Conservation (phyloP, 768 basidiomycete genomes). For the Tricholoma hemisulphureum region DNA sequence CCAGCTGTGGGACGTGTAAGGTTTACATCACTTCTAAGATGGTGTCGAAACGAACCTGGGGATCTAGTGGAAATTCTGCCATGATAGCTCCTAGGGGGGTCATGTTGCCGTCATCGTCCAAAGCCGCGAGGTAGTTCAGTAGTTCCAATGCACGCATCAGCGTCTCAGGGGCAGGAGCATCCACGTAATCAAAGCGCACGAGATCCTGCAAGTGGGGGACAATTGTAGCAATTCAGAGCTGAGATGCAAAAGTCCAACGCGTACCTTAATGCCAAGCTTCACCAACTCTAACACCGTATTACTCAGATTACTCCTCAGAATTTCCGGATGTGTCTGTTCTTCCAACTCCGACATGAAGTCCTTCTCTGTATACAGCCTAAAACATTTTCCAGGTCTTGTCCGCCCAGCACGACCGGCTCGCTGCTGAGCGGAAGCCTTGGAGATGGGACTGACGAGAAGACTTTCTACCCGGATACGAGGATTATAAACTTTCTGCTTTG, state of each 20-base stretch:
- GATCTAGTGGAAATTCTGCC: constrained; percentile 99
- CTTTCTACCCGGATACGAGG: constrained; percentile 95
- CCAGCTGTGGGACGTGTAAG: constrained; percentile 46
- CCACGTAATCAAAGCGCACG: constrained; percentile 84
- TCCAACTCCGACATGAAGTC: constrained; percentile 95
- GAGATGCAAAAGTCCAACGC: constrained; percentile 12
- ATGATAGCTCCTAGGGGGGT: constrained; percentile 86
- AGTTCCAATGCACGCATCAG: constrained; percentile 95
- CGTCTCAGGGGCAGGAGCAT: constrained; percentile 93
- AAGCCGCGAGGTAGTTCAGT: constrained; percentile 85
- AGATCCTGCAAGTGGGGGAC: constrained; percentile 67
- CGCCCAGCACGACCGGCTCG: constrained; percentile 95
- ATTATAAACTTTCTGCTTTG: constrained; percentile 98
- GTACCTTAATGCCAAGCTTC: constrained; percentile 92
- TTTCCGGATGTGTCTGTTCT: constrained; percentile 97
- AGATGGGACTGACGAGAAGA: constrained; percentile 90
- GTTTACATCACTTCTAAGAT: not conserved
- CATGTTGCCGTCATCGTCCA: constrained; percentile 92
- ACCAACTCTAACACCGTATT: constrained; percentile 92
- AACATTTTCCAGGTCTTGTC: constrained; percentile 96
- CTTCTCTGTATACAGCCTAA: constrained; percentile 93
- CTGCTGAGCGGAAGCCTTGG: constrained; percentile 95
- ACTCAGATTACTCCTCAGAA: constrained; percentile 87
- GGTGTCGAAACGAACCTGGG: constrained; percentile 59
- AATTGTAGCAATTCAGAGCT: too few relatives aligned